Evolutionary conservation across 2,329 filamentous ascomycete genomes (phyloP), one percentile per base, ranked within the genome.

Genomic region (Sporothrix globosa): DNA sequence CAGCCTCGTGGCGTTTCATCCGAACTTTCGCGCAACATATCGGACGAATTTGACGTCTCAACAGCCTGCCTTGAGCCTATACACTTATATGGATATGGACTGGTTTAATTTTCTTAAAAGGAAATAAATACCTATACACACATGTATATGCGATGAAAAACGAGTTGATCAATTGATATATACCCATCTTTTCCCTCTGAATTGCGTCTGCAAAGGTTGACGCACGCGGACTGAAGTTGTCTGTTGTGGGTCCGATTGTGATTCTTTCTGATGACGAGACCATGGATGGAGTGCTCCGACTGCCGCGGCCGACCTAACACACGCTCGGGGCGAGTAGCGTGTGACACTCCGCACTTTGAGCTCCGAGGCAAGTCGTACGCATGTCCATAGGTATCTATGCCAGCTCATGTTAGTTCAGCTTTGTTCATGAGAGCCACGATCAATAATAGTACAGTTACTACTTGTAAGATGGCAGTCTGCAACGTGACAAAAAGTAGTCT

Each of bases 221-320:
- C 27, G 27, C 2, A 30, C 27, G 27, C 3, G 27, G 5, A 30
- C 3, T 30, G 27, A 30, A 30, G 56, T 34, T 60, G n/a, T 39
- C 2, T 46, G 39, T 11, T 27, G 58, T 63, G 58, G 58, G 39
- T 63, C 39, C 58, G 39, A 63, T 19, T 39, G 39, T 39, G 39
- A 63, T 46, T 63, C 58, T 46, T 46, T 27, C 39, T 44, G 39
- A 46, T 34, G 34, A 21, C 58, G 41, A 63, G 41, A 46, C 58
- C 39, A 39, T 61, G 6, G 21, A 63, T 63, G 58, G 58, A 39
- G 58, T 63, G 58, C 58, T 63, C 58, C 58, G 58, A 63, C 58
- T 44, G 58, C 39, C 58, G 58, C 58, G 11, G n/a, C 58, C 39
- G 58, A 10, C 10, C n/a, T 19, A 27, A 61, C 44, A 63, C 39